Evolutionary conservation across 768 basidiomycete genomes (phyloP), one percentile per base, ranked within the genome.

Genomic region (Cystofilobasidium ferigula): DNA sequence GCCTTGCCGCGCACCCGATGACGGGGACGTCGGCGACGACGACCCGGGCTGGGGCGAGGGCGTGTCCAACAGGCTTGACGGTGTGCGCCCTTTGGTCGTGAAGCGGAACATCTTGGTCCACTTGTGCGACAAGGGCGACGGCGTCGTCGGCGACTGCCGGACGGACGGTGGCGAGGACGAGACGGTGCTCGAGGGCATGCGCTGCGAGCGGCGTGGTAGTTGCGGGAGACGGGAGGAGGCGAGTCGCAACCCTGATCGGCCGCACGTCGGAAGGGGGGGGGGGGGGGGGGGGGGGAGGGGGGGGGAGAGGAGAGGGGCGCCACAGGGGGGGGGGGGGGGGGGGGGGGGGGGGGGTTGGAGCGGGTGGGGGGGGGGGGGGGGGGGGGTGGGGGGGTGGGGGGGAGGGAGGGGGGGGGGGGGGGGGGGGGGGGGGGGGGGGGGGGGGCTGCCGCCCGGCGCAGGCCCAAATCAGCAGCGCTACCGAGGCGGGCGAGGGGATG

Each of bases 21-120:
- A 13, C 81, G 45, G 88, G 80, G 57, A 82, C 69, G 74, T 86
- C 89, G 2, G 86, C 88, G 18, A 86, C 65, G 30, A n/a, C n/a
- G 61, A 47, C 32, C 38, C 24, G n/a, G 54, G 51, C 22, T n/a
- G 13, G 13, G 38, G 36, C 24, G 36, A 87, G 80, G 18, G 87
- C 87, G 22, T 85, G 61, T 28, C 76, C 64, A 42, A 86, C 74
- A 0, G 87, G 79, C 16, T 75, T 57, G 0, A 77, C 74, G 63
- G 84, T 83, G 74, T 90, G 86, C 72, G 78, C 81, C 24, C 38
- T 30, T 60, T 60, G 20, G 58, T 42, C 20, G 20, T 16, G 40
- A 64, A 64, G 56, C 54, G 57, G 63, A 64, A 64, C 57, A 64
- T 64, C 63, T 64, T 64, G 30, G 45, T 47, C 63, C 63, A 64